Conservation (phyloP, 768 basidiomycete species). For the Suillus sp. region DNA sequence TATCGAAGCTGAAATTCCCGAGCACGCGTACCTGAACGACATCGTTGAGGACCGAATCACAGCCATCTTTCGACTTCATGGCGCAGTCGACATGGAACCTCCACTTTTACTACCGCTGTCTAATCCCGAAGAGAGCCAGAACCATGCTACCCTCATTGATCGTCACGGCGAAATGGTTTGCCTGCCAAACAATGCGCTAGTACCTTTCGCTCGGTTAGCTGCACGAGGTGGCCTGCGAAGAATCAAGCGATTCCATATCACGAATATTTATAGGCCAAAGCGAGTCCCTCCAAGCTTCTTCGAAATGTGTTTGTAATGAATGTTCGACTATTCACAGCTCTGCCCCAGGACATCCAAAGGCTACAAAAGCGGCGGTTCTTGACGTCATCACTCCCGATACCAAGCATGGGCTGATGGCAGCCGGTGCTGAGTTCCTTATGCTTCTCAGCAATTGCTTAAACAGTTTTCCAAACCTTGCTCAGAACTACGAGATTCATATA, state of each 20-base stretch:
- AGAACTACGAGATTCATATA: slow-evolving; percentile 73
- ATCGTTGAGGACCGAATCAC: slow-evolving; percentile 77
- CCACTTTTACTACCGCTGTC: slow-evolving; percentile 79
- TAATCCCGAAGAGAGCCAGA: slow-evolving; percentile 61
- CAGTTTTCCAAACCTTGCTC: slow-evolving; percentile 67
- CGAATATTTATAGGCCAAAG: slow-evolving; percentile 72
- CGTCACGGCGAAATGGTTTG: slow-evolving; percentile 74
- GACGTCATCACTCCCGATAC: slow-evolving; percentile 84
- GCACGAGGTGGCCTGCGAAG: slow-evolving; percentile 63
- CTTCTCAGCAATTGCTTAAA: slow-evolving; percentile 68
- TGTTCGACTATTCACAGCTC: slow-evolving; percentile 39
- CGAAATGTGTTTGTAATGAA: slow-evolving; percentile 1
- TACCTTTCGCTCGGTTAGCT: slow-evolving; percentile 84
- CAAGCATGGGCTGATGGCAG: slow-evolving; percentile 60
- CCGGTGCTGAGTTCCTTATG: slow-evolving; percentile 73
- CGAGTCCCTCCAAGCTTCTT: slow-evolving; percentile 33
- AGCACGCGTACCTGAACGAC: slow-evolving; percentile 69
- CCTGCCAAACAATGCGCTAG: slow-evolving; percentile 70
- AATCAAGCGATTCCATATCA: slow-evolving; percentile 84
- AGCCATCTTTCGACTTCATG: slow-evolving; percentile 83
- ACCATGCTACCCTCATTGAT: slow-evolving; percentile 77
- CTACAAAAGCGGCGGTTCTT: slow-evolving; percentile 73
- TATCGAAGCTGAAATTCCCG: slow-evolving; percentile 62
- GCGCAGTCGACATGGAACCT: slow-evolving; percentile 86
- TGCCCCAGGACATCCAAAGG: slow-evolving; percentile 72